Conservation (phyloP, 1,284 basidiomycete genomes). For the Cryptococcus sp. region DNA sequence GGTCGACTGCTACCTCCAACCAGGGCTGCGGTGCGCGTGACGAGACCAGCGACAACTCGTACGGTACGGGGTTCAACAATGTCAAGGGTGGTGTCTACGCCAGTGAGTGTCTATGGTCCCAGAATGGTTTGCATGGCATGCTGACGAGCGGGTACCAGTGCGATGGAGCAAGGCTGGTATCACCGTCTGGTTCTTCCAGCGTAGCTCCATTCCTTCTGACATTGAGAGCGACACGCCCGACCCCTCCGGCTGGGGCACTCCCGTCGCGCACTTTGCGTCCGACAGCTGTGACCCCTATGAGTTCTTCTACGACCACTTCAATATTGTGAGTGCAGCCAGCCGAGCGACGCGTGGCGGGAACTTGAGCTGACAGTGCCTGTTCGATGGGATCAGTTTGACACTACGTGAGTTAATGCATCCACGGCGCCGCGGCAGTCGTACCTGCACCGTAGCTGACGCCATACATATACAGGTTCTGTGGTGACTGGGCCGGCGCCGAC, state of each 20-base stretch:
- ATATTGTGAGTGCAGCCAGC: conserved; percentile 52
- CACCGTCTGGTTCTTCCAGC: conserved; percentile 74
- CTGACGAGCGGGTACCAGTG: conserved; percentile 53
- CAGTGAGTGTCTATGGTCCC: conserved; percentile 27
- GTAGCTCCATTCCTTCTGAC: conserved; percentile 67
- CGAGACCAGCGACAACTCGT: conserved; percentile 30
- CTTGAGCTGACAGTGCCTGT: not conserved
- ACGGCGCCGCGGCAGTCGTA: conserved; percentile 53
- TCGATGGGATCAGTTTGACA: conserved; percentile 49
- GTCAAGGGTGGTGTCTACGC: conserved; percentile 52
- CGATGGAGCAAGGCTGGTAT: conserved; percentile 70
- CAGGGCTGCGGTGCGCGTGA: conserved; percentile 51
- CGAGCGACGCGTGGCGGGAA: not conserved
- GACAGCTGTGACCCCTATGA: conserved; percentile 65
- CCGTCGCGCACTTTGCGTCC: conserved; percentile 71
- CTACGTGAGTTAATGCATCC: conserved; percentile 10
- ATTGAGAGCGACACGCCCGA: conserved; percentile 64
- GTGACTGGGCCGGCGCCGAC: conserved; percentile 73
- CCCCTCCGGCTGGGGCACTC: conserved; percentile 68
- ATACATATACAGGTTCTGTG: conserved; percentile 53
- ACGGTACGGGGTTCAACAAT: conserved; percentile 49
- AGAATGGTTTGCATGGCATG: not conserved
- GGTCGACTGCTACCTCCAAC: conserved; percentile 46
- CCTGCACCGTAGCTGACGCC: not conserved
- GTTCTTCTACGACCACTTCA: conserved; percentile 70